These are phyloP conservation scores for Cyberlindnera subsufficiens DNA, from an alignment of 805 yeast species.

Conservation along the genomic window DNA sequence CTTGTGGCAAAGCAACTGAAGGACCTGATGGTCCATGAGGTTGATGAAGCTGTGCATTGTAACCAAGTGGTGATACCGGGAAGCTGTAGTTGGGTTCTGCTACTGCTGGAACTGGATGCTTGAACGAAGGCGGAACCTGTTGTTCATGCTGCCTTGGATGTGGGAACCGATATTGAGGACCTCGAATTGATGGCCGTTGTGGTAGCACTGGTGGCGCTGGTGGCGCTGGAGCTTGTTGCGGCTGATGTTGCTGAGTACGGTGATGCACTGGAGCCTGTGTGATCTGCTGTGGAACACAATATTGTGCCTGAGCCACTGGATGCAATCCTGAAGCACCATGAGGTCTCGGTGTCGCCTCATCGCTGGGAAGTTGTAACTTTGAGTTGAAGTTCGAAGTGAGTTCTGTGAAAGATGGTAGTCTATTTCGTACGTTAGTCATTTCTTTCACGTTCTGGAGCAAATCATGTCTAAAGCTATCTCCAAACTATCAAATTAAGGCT, in stretches of 20 bases:
- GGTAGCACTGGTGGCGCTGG: too few relatives aligned
- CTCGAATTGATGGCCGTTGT: too few relatives aligned
- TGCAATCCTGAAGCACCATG: too few relatives aligned
- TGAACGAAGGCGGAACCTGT: background rate
- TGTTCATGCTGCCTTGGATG: background rate
- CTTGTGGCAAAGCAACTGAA: background rate
- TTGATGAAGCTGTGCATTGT: background rate
- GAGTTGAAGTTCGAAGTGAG: conserved; percentile 15
- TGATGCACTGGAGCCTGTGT: conserved; percentile 3
- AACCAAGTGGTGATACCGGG: background rate
- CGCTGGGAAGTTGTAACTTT: background rate
- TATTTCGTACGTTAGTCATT: conserved; percentile 12
- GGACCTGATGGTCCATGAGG: background rate
- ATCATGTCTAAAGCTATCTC: too few relatives aligned
- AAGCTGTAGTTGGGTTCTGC: conserved; percentile 1
- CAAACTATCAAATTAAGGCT: too few relatives aligned
- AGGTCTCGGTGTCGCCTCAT: background rate
- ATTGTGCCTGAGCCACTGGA: too few relatives aligned
- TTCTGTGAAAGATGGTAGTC: conserved; percentile 23
- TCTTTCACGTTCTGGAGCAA: background rate
- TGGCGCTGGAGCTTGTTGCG: background rate
- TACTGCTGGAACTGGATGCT: background rate
- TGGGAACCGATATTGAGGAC: background rate
- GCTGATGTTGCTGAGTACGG: background rate
- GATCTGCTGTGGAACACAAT: background rate